Conservation (phyloP, 2,329 filamentous ascomycete species). For the Alternaria angustiovoidea region DNA sequence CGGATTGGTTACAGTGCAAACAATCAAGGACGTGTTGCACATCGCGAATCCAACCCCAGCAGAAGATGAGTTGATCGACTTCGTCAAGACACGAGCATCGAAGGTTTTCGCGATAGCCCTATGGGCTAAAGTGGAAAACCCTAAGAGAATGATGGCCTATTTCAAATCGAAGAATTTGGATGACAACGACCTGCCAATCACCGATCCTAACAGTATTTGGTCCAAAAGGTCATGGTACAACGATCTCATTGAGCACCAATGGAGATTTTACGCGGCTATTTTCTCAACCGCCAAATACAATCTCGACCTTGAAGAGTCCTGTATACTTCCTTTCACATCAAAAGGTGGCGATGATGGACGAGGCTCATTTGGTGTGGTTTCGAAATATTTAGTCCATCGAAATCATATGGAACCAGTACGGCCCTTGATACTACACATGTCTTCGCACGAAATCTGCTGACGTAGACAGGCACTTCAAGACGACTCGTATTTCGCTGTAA, state of each 20-base stretch:
- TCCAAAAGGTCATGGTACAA: no score
- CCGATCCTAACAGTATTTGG: no score
- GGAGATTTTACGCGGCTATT: not conserved
- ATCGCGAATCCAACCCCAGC: not conserved
- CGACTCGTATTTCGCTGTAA: conserved; percentile 16
- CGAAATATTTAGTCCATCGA: conserved; percentile 14
- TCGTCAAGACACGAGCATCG: not conserved
- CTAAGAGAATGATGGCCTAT: no score
- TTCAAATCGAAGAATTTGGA: no score
- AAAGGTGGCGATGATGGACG: not conserved
- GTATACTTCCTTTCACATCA: conserved; percentile 9
- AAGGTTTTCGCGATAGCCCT: not conserved
- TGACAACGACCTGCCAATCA: no score
- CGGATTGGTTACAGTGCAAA: not conserved
- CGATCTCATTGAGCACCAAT: not conserved
- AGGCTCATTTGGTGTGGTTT: conserved; percentile 20
- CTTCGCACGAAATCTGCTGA: no score
- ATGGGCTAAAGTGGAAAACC: not conserved
- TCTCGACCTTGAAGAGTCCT: not conserved
- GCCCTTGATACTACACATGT: not conserved
- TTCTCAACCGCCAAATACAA: not conserved
- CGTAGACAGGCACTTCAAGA: not conserved
- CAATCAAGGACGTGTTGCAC: not conserved
- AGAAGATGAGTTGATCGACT: not conserved
- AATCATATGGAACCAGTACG: conserved; percentile 13